Evolutionary conservation across 495 filamentous ascomycete species (phyloP).

Genomic region (Xylaria sp.): DNA sequence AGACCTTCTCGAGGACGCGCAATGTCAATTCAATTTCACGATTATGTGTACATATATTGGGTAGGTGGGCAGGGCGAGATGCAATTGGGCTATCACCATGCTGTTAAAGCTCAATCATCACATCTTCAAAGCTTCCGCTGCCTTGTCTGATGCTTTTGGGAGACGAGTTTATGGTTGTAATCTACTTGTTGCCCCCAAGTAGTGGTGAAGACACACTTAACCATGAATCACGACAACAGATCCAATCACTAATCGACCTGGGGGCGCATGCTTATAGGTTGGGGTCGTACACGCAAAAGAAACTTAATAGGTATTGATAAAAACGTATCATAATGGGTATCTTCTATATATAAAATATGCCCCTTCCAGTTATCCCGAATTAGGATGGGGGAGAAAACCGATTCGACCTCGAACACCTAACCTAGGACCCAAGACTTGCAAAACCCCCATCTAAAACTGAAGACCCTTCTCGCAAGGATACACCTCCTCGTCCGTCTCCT

Average conservation of each 20-base stretch:
- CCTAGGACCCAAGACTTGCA: not conserved
- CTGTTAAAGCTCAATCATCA: not conserved
- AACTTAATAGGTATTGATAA: not conserved
- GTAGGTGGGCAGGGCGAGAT: not conserved
- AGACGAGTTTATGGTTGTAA: too few species aligned
- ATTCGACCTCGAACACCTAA: not conserved
- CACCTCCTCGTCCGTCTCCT: constrained; percentile 39
- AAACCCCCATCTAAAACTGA: constrained; percentile 20
- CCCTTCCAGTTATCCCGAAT: not conserved
- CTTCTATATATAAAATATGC: not conserved
- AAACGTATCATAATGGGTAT: not conserved
- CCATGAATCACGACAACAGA: too few species aligned
- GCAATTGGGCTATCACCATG: not conserved
- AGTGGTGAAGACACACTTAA: too few species aligned
- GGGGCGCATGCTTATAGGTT: not conserved
- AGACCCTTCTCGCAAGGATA: constrained; percentile 38
- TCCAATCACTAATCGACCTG: not conserved
- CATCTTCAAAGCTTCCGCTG: not conserved
- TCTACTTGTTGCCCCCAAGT: too few species aligned
- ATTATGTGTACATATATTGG: not conserved
- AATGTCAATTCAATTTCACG: too few species aligned
- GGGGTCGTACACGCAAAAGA: not conserved
- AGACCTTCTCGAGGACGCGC: too few species aligned
- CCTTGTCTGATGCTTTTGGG: too few species aligned
- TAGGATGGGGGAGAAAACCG: not conserved